phyloP scores from a whole-genome alignment of 441 rosid genomes.

The Melastoma candidum region DNA sequence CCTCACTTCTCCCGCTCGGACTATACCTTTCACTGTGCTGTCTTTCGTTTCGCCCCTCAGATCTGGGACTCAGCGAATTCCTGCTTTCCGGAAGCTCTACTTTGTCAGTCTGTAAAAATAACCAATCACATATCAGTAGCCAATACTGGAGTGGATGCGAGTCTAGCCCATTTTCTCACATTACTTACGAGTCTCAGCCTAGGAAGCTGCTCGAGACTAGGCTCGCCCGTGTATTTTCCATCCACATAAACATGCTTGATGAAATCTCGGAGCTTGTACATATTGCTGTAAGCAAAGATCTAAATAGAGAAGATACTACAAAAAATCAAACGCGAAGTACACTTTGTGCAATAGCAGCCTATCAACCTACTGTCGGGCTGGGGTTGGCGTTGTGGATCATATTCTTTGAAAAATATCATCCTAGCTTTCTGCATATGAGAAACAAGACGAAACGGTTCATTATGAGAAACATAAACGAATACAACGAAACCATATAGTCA shows the following conservation, averaged over 20 bases:
- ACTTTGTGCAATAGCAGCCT: no score
- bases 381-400: slow-evolving; percentile 58
- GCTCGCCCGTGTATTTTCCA: slow-evolving; percentile 45
- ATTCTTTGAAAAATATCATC: slow-evolving; percentile 53
- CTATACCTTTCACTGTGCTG: slow-evolving; percentile 20
- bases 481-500: not conserved
- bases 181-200: slow-evolving; percentile 43
- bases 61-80: slow-evolving; percentile 31
- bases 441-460: not conserved
- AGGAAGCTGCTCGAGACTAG: slow-evolving; percentile 28
- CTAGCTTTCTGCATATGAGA: slow-evolving; percentile 44
- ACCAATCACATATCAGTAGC: not conserved
- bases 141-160: not conserved
- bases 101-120: slow-evolving; percentile 28
- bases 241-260: slow-evolving; percentile 81
- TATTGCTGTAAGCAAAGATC: slow-evolving; percentile 41
- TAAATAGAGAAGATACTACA: slow-evolving; percentile 16
- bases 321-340: no score
- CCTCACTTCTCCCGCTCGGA: slow-evolving; percentile 33
- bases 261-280: slow-evolving; percentile 64
- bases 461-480: not conserved
- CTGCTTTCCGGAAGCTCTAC: slow-evolving; percentile 32
- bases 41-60: slow-evolving; percentile 26
- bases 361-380: slow-evolving; percentile 73
- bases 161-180: not conserved